Base-by-base conservation (phyloP, 2,329 filamentous ascomycete genomes). In the Capronia epimyces region DNA sequence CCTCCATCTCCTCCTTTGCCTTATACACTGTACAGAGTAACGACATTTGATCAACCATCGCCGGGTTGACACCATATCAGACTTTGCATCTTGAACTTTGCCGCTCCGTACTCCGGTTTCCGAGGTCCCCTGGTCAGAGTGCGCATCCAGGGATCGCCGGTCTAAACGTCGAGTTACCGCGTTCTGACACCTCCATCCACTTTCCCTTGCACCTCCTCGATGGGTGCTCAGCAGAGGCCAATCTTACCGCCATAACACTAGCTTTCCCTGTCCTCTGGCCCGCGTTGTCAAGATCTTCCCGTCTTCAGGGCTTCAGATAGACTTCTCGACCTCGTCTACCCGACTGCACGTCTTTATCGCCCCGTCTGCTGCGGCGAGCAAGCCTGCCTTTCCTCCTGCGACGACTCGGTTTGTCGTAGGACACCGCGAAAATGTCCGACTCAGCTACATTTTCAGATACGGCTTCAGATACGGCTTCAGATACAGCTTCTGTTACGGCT, bases 151-250 rank as follows among this genome's bases (percentile, higher is more conserved):
- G 34, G 34, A 37, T 37, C 34, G 34, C 12, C 34, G 34, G 34
- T 18, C 34, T 12, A 18, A 37, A 37, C 15, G 5, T 37, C 34
- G 34, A 37, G 15, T 37, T 18, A 24, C 49, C 34, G 49, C 36
- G 34, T 41, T 50, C 42, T 51, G 49, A 51, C 49, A 46, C 34
- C 36, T 48, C 49, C 49, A 42, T 50, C 49, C 49, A 52, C 43
- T 47, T 43, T 52, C 49, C 39, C 34, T 37, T 15, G 34, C 34
- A 37, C 34, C 44, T 47, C 29, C 21, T 16, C 46, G 37, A 48
- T 40, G 32, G 27, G 43, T 8, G 21, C 6, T 21, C 22, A 37
- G 34, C 34, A 37, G 34, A 5, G 15, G 16, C 34, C 34, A 37
- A 20, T 37, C 34, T 37, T 15, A 37, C 34, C 15, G 8, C 16